Percentiles rank a stretch among this genome's conserved stretches.
These are phyloP conservation scores for Scedosporium dehoogii DNA, from an alignment of 2,329 filamentous ascomycete genomes.

Conservation along the genomic window DNA sequence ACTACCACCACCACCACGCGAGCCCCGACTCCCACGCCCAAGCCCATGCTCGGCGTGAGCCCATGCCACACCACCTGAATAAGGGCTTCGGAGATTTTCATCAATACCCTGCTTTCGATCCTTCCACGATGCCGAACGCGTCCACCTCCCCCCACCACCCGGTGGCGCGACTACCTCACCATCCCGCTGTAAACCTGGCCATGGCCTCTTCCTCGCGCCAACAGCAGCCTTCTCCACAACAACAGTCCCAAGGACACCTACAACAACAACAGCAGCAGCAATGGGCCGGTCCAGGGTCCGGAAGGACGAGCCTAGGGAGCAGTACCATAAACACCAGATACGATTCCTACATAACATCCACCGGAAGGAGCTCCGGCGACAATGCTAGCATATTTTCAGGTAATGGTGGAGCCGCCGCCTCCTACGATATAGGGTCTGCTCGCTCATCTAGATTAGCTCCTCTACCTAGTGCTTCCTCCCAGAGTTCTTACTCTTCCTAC, in stretches of 20 bases:
- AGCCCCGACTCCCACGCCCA: constrained; percentile 50
- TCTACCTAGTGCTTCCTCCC: constrained; percentile 45
- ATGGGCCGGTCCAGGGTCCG: constrained; percentile 46
- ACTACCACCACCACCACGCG: constrained; percentile 48
- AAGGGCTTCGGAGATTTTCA: constrained; percentile 72
- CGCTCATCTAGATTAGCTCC: constrained; percentile 40
- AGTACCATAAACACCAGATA: constrained; percentile 46
- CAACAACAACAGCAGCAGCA: constrained; percentile 47
- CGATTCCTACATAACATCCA: constrained; percentile 52
- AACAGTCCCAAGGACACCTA: constrained; percentile 24
- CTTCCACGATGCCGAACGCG: constrained; percentile 35
- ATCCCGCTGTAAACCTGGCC: constrained; percentile 50
- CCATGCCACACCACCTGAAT: constrained; percentile 73
- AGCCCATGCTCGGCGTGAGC: constrained; percentile 54
- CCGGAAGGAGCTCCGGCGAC: constrained; percentile 45
- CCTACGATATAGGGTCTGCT: constrained; percentile 25
- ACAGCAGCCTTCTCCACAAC: constrained; percentile 22
- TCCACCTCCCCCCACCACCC: constrained; percentile 34
- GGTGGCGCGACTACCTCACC: constrained; percentile 49
- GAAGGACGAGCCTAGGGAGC: constrained; percentile 23
- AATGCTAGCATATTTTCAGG: constrained; percentile 47
- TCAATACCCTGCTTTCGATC: constrained; percentile 72
- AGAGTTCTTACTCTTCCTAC: constrained; percentile 41
- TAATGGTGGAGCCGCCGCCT: constrained; percentile 31
- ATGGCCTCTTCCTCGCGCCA: constrained; percentile 55